Percentiles rank a stretch among this genome's conserved stretches.
These are phyloP conservation scores for Hypoxylon cercidicola DNA, from an alignment of 495 filamentous ascomycete genomes.

Conservation along the genomic window DNA sequence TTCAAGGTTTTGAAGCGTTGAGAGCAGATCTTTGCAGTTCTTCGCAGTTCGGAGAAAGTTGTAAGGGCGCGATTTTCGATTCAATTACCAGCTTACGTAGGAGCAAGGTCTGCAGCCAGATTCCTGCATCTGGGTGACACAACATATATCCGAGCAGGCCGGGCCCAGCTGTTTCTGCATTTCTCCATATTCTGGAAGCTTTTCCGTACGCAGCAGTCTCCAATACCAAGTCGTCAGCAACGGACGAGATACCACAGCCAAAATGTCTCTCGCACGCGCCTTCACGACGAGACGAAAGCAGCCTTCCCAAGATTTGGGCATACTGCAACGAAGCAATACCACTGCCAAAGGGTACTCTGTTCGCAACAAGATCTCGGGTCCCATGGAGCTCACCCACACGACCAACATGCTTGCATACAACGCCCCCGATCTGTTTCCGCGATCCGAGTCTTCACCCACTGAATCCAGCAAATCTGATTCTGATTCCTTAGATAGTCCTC, in stretches of 20 bases:
- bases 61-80: slow-evolving; percentile 20
- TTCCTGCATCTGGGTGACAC: slow-evolving; percentile 32
- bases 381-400: slow-evolving; percentile 87
- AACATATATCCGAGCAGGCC: slow-evolving; percentile 36
- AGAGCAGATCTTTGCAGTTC: slow-evolving; percentile 6
- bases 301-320: slow-evolving; percentile 48
- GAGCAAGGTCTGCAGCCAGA: slow-evolving; percentile 21
- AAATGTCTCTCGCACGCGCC: slow-evolving; percentile 71
- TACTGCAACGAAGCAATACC: slow-evolving; percentile 57
- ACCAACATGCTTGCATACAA: slow-evolving; percentile 97
- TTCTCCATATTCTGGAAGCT: slow-evolving; percentile 39
- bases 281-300: slow-evolving; percentile 70
- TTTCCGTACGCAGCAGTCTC: slow-evolving; percentile 21
- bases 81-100: slow-evolving; percentile 27
- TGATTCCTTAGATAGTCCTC: slow-evolving; percentile 68
- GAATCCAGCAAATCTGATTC: slow-evolving; percentile 64
- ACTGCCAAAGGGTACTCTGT: slow-evolving; percentile 51
- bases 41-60: slow-evolving; percentile 27
- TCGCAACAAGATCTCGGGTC: slow-evolving; percentile 81
- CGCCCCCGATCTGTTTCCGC: slow-evolving; percentile 78
- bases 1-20: slow-evolving; percentile 19
- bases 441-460: slow-evolving; percentile 62
- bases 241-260: slow-evolving; percentile 29
- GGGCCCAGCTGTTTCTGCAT: slow-evolving; percentile 11
- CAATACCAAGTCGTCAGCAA: slow-evolving; percentile 5